Conservation (phyloP, 495 filamentous ascomycete species). For the Penicillium odoratum region DNA sequence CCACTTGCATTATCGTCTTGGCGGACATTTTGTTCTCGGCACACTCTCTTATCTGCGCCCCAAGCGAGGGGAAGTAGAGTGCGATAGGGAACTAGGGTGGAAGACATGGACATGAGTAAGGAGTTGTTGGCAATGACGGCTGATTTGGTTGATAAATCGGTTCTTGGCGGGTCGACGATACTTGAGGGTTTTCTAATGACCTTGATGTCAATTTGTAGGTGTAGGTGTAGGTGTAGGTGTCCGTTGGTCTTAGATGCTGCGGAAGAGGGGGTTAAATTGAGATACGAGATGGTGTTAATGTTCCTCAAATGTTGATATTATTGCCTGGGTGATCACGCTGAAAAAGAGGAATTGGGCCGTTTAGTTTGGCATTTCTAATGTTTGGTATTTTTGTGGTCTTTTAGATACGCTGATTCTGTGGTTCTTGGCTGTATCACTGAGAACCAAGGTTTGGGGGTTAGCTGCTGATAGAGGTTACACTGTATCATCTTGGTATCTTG, state of each 20-base stretch:
- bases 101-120: neutral
- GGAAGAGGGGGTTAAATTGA: too few relatives aligned
- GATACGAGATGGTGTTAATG: neutral
- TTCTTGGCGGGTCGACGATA: neutral
- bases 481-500: neutral
- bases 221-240: too few relatives aligned
- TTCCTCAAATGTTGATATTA: too few relatives aligned
- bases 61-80: neutral
- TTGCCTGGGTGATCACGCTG: neutral
- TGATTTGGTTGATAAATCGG: neutral
- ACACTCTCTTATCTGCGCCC: neutral
- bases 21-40: conserved; percentile 17
- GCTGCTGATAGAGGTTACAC: neutral
- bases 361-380: too few relatives aligned
- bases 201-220: neutral
- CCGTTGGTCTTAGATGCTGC: too few relatives aligned
- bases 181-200: neutral
- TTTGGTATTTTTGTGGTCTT: too few relatives aligned
- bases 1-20: conserved; percentile 35
- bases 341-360: too few relatives aligned
- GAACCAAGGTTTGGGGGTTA: neutral
- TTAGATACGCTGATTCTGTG: neutral
- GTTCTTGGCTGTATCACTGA: conserved; percentile 7
- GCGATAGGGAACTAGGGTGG: neutral
- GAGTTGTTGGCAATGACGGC: neutral